These are phyloP conservation scores for Samsoniella hepiali DNA, from an alignment of 2,329 filamentous ascomycete species.

Conservation along the genomic window DNA sequence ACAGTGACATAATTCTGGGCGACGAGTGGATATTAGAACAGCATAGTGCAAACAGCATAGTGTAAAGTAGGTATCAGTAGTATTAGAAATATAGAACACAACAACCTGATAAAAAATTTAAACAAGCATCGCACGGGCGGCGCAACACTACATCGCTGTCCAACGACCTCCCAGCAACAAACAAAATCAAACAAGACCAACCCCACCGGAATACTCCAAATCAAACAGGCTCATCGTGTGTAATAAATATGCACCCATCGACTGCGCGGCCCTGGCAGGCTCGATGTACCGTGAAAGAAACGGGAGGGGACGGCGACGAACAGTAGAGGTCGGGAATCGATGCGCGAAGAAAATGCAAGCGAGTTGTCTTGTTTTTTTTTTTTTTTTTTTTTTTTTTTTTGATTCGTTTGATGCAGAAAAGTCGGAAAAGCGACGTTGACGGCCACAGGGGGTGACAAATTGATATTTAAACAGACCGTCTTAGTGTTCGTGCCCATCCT, in stretches of 20 bases:
- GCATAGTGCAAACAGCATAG: neutral
- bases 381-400: slow-evolving; percentile 1
- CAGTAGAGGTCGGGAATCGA: neutral
- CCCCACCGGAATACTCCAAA: neutral
- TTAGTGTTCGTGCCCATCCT: neutral
- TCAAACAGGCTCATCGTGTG: slow-evolving; percentile 4
- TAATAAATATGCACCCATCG: neutral
- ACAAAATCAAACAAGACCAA: slow-evolving; percentile 7
- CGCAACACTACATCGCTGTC: slow-evolving; percentile 10
- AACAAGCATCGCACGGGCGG: slow-evolving; percentile 17
- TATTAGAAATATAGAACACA: slow-evolving; percentile 33
- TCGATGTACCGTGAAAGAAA: neutral
- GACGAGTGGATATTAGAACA: no score
- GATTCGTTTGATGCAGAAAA: neutral
- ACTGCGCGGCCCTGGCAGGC: neutral
- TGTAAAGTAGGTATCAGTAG: slow-evolving; percentile 32
- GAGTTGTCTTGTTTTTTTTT: neutral
- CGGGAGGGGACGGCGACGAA: neutral
- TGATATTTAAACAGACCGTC: neutral
- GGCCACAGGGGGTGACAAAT: neutral
- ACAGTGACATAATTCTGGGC: no score
- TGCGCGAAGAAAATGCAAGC: neutral
- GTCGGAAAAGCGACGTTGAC: neutral
- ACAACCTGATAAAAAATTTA: slow-evolving; percentile 21
- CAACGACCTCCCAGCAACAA: slow-evolving; percentile 11